Percentiles rank a stretch among this genome's conserved stretches.
Conservation (phyloP, 176 grass and related monocot genomes). For the Puya raimondii region DNA sequence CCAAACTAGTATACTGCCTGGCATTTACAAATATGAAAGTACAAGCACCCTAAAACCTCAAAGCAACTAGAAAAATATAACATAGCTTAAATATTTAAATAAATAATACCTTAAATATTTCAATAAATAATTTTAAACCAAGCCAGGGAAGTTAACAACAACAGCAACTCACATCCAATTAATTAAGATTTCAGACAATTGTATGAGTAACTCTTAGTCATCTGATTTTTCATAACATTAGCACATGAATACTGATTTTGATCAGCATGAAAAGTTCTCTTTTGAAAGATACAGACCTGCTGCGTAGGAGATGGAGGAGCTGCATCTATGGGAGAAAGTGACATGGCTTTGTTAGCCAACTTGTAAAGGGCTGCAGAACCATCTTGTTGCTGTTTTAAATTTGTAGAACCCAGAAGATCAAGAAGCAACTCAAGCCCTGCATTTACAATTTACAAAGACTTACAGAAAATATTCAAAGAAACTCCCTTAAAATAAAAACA, state of each 20-base stretch:
- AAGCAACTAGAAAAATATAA: too few species aligned
- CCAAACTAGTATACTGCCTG: too few species aligned
- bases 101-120: too few species aligned
- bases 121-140: too few species aligned
- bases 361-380: constrained; percentile 86
- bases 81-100: too few species aligned
- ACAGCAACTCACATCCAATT: too few species aligned
- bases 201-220: too few species aligned
- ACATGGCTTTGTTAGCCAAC: constrained; percentile 84
- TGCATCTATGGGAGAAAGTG: constrained; percentile 86
- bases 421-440: constrained; percentile 86
- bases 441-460: constrained; percentile 30
- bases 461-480: background rate
- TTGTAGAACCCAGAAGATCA: constrained; percentile 75
- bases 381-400: constrained; percentile 82
- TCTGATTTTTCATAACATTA: background rate
- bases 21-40: too few species aligned
- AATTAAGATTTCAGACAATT: too few species aligned
- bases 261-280: background rate
- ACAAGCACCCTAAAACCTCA: too few species aligned
- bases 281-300: constrained; percentile 43
- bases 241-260: background rate
- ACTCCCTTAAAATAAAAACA: background rate
- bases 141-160: too few species aligned
- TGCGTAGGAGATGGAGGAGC: constrained; percentile 91